These are phyloP conservation scores for Tylopilus sp. DNA, from an alignment of 768 basidiomycete genomes.

Conservation along the genomic window DNA sequence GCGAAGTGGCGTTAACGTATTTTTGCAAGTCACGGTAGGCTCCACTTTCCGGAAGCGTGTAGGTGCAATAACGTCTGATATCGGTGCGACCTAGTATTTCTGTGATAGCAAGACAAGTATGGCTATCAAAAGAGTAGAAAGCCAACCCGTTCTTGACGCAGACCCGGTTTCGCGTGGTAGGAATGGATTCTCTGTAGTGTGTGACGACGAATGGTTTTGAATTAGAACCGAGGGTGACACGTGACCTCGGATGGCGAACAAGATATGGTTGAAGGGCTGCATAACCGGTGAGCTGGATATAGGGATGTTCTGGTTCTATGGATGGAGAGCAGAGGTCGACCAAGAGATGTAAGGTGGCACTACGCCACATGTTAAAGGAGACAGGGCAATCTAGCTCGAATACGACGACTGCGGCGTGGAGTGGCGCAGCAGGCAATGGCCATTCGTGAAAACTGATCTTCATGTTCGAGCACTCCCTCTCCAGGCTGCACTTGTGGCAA, in stretches of 20 bases:
- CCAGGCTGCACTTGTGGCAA: conserved; percentile 32
- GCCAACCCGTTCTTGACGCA: conserved; percentile 36
- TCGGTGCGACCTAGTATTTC: conserved; percentile 8
- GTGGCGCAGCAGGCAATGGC: conserved; percentile 37
- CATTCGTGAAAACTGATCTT: conserved; percentile 41
- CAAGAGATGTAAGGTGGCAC: conserved; percentile 37
- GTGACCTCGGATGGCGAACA: conserved; percentile 12
- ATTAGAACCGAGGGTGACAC: conserved; percentile 21
- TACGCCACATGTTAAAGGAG: conserved; percentile 43
- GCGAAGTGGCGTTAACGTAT: conserved; percentile 33
- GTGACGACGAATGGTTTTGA: conserved; percentile 14
- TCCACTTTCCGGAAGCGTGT: conserved; percentile 31
- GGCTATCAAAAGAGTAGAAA: conserved; percentile 30
- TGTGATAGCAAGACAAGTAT: conserved; percentile 10
- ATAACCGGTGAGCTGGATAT: conserved; percentile 17
- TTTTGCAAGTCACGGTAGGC: conserved; percentile 36
- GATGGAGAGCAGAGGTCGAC: conserved; percentile 32
- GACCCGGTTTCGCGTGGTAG: conserved; percentile 8
- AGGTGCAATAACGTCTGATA: conserved; percentile 28
- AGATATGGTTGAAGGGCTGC: conserved; percentile 4
- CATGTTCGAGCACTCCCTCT: conserved; percentile 20
- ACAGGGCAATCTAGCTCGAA: conserved; percentile 43
- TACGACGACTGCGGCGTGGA: conserved; percentile 29
- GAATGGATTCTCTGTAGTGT: conserved; percentile 19
- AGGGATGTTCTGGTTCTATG: conserved; percentile 1